Base-by-base conservation (phyloP, 352 stramenopile species). In the Ochromonadaceae sp. region DNA sequence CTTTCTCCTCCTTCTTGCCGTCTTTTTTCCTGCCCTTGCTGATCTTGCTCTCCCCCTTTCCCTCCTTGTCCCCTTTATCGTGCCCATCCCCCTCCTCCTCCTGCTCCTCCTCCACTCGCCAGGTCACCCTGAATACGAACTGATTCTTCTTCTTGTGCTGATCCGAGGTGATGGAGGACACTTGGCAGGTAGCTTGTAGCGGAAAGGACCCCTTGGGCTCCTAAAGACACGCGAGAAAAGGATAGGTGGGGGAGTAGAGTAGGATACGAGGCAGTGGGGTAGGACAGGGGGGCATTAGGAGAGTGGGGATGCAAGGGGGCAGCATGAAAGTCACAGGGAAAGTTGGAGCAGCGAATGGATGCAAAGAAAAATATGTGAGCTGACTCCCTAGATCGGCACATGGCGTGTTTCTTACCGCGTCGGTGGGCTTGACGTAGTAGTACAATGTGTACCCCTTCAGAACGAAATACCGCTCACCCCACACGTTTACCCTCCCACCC, bases 391-490 rank as follows among this genome's bases (percentile, higher is more conserved):
- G n/a, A n/a, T n/a, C n/a, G n/a, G n/a, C n/a, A n/a, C n/a, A n/a
- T n/a, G n/a, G n/a, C n/a, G n/a, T n/a, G 28, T n/a, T 25, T 47
- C 10, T 10, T 63, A 68, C 62, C 35, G 1, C 1, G 44, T 68
- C 62, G 34, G 22, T 26, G 25, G 15, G 3, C n/a, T 67, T 66
- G 10, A 68, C 22, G 34, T 58, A 68, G 31, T 68, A 68, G 2
- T 59, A 12, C 20, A 68, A 41, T 17, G 28, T 35, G 31, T 67
- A 22, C n/a, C 32, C 26, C 50, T 59, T 59, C 22, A 68, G 36
- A n/a, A 67, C 34, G 40, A 68, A 68, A 31, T 59, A 68, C 44
- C 62, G 22, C 28, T 68, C 62, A 35, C 14, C 26, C 62, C 62
- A 68, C 30, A 17, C 22, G 46, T 66, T 66, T 10, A 50, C 44